phyloP scores from a whole-genome alignment of 2,329 filamentous ascomycete genomes.

The Chaetomium globosum region DNA sequence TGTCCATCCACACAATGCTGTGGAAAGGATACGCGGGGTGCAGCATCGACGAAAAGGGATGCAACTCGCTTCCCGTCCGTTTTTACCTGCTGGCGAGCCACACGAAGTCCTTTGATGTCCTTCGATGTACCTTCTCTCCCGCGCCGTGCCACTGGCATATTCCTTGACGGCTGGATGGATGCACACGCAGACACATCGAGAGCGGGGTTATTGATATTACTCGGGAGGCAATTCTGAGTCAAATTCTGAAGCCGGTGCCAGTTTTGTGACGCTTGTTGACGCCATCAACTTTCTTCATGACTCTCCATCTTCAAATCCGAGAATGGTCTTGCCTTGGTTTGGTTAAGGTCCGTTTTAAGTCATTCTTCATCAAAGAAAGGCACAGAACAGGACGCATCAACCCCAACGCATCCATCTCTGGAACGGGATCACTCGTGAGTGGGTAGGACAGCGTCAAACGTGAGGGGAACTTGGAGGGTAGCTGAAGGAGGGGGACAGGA shows the following conservation, averaged over 20 bases:
- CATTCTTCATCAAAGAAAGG: neutral
- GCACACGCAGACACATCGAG: slow-evolving; percentile 4
- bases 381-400: neutral
- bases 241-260: neutral
- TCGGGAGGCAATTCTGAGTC: slow-evolving; percentile 7
- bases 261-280: neutral
- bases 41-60: neutral
- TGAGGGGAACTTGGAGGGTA: slow-evolving; percentile 20
- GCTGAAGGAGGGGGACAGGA: slow-evolving; percentile 8
- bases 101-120: neutral
- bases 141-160: neutral
- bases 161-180: slow-evolving; percentile 9
- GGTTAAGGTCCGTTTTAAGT: neutral
- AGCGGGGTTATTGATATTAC: slow-evolving; percentile 14
- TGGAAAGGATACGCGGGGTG: neutral
- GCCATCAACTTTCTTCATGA: neutral
- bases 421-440: neutral
- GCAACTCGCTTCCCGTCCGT: neutral
- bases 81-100: neutral
- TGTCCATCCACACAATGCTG: neutral
- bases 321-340: neutral
- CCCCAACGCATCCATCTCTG: neutral
- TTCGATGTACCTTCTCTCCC: slow-evolving; percentile 4
- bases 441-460: slow-evolving; percentile 18
- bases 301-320: neutral